Evolutionary conservation across 768 basidiomycete genomes (phyloP).

Genomic region (Suillus alpinus): DNA sequence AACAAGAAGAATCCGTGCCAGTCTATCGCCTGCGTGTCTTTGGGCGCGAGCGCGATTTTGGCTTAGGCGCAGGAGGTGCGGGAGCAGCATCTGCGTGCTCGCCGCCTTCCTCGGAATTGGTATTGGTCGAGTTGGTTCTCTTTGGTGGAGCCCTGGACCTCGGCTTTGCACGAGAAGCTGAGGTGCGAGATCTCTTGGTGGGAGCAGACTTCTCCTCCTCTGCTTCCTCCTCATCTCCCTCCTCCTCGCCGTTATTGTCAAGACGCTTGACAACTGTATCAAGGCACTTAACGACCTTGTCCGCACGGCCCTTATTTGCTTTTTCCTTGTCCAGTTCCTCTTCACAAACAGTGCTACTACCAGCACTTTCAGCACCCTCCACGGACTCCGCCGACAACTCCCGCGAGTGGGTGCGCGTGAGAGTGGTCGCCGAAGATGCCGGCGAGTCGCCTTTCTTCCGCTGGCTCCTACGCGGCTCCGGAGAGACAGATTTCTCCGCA

Average conservation of each 20-base stretch:
- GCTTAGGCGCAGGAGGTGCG: slow-evolving; percentile 20
- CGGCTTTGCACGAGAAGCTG: slow-evolving; percentile 22
- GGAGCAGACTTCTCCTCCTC: slow-evolving; percentile 10
- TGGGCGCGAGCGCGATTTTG: slow-evolving; percentile 29
- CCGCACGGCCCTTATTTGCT: slow-evolving; percentile 11
- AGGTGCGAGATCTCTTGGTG: slow-evolving; percentile 19
- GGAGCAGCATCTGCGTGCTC: slow-evolving; percentile 14
- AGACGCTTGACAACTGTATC: not conserved
- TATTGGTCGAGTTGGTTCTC: slow-evolving; percentile 6
- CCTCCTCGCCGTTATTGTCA: slow-evolving; percentile 11
- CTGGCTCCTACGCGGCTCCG: slow-evolving; percentile 25
- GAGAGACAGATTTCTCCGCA: slow-evolving; percentile 12
- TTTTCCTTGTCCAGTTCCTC: slow-evolving; percentile 26
- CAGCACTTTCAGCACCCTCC: slow-evolving; percentile 27
- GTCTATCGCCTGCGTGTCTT: slow-evolving; percentile 29
- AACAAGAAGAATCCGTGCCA: slow-evolving; percentile 2
- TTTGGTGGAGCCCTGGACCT: slow-evolving; percentile 14
- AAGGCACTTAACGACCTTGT: not conserved
- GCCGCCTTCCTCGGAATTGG: slow-evolving; percentile 15
- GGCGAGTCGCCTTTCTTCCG: slow-evolving; percentile 31
- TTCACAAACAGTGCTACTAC: slow-evolving; percentile 32
- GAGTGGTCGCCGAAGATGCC: slow-evolving; percentile 26
- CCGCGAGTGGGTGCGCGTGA: slow-evolving; percentile 27
- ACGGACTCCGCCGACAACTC: slow-evolving; percentile 25
- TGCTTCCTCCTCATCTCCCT: slow-evolving; percentile 14